Base-by-base conservation (phyloP, 2,329 filamentous ascomycete genomes). In the Colletotrichum melonis region DNA sequence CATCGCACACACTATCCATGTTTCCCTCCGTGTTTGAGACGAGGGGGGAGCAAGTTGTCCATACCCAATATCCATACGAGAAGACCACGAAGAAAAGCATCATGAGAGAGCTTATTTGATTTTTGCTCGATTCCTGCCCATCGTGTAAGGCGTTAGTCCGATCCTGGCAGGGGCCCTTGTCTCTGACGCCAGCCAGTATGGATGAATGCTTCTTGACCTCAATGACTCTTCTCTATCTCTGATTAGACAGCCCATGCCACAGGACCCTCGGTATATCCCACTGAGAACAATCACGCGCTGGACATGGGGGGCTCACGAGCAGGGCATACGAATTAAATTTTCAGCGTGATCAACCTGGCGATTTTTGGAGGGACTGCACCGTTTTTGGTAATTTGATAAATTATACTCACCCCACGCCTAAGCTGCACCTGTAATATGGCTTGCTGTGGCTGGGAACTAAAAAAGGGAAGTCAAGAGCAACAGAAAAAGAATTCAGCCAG, bases 61-160 rank as follows among this genome's bases (percentile, higher is more conserved):
- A 73, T 73, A 73, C 70, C 70, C 70, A 57, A 56, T 70, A 59
- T 69, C 24, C 24, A 26, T 35, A 59, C n/a, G 3, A 38, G 30
- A 26, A n/a, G 59, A 54, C 16, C 30, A 54, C 24, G 30, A 57
- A 30, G 49, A 16, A 12, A 30, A 22, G 46, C 6, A 57, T 22
- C 22, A 38, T n/a, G 52, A 64, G 46, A 72, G 70, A 70, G 30
- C 38, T 35, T 35, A 24, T 30, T 19, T 28, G 12, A 32, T 22
- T 35, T 59, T 62, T 35, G 7, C 32, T 56, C 28, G 11, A 49
- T 56, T n/a, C 22, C 46, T 60, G 55, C 59, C 49, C 55, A 57
- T 32, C 14, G 32, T 52, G 14, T 16, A 32, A 54, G 14, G 26
- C 26, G 35, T 14, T 4, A 11, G 24, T 46, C 70, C 55, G 42